Base-by-base conservation (phyloP, 2,329 filamentous ascomycete species). In the Colletotrichum somersetense region DNA sequence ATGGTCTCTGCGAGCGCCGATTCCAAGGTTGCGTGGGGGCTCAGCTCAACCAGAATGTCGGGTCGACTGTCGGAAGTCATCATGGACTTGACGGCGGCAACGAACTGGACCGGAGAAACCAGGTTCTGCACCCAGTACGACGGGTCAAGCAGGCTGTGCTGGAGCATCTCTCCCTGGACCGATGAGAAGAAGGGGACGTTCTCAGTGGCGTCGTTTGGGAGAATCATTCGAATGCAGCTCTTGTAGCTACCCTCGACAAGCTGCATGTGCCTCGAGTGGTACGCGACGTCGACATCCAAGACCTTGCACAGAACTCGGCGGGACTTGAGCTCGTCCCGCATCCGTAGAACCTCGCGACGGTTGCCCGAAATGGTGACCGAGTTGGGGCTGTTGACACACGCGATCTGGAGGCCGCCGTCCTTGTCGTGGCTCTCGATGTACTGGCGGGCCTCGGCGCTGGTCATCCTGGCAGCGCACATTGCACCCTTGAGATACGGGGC, bases 121-220 rank as follows among this genome's bases (percentile, higher is more conserved):
- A 88, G 75, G 64, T 88, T 88, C 2, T 79, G 75, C 2, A 80
- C 79, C 86, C 86, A 88, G 74, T 88, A 88, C 0, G 74, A 38
- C 1, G 65, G 48, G 16, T 16, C 57, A n/a, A 61, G 18, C 5
- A 46, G 38, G 2, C 8, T 10, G 4, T 55, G 59, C 30, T 52
- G 10, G 23, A 68, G 11, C 23, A 65, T 12, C 52, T n/a, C 1
- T n/a, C 83, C 81, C 14, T 79, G 80, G 16, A 85, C 80, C 0
- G 84, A 82, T 0, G 85, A 86, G 69, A 84, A 80, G 80, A 86
- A 85, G 7, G 58, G 73, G 3, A 67, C 23, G 12, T 44, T 53
- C 2, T 50, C 23, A 14, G 70, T 46, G 23, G 70, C 55, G 55
- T 73, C 50, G 8, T 35, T 23, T 1, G 77, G 56, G 2, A 38